Base-by-base conservation (phyloP, 495 filamentous ascomycete genomes). In the Talaromyces trachyspermus region DNA sequence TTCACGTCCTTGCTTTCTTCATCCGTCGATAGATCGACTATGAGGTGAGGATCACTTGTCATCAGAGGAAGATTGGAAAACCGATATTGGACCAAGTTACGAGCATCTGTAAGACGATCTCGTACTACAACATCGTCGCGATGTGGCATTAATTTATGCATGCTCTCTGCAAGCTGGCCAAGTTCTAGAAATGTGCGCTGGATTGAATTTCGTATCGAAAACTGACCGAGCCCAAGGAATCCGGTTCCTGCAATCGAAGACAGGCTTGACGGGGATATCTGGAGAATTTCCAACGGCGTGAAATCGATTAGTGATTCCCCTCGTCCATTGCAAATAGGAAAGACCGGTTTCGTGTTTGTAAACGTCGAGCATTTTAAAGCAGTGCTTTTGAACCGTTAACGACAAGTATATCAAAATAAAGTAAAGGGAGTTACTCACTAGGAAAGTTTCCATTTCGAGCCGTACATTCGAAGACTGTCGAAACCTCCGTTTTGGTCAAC, bases 331-430 rank as follows among this genome's bases (percentile, higher is more conserved):
- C 44, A 46, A 10, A 46, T 37, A 8, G 44, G 44, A 37, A 46
- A 46, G 18, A 22, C 44, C 7, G 44, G 44, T 46, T 46, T 46
- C n/a, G 44, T 46, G 44, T 46, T 7, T 46, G 44, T 24, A 46
- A 25, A 37, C n/a, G n/a, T n/a, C n/a, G 44, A 29, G 20, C 37
- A 46, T 26, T 46, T 46, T 9, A 46, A 24, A 6, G 44, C 30
- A 3, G 30, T 36, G n/a, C 44, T 46, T 9, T 4, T 22, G 22
- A 27, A 29, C 26, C 5, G 22, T n/a, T 29, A 14, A 18, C 36
- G 36, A 9, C 12, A 39, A 19, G 1, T 39, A 20, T 8, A 20
- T 24, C 23, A 20, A 17, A 19, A 30, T 9, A 18, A 15, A 33
- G 18, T 36, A 25, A 46, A 17, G 30, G 20, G 37, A 29, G 11